Evolutionary conservation across 2,329 filamentous ascomycete genomes (phyloP).

Genomic region (Fusarium brevicatenulatum): DNA sequence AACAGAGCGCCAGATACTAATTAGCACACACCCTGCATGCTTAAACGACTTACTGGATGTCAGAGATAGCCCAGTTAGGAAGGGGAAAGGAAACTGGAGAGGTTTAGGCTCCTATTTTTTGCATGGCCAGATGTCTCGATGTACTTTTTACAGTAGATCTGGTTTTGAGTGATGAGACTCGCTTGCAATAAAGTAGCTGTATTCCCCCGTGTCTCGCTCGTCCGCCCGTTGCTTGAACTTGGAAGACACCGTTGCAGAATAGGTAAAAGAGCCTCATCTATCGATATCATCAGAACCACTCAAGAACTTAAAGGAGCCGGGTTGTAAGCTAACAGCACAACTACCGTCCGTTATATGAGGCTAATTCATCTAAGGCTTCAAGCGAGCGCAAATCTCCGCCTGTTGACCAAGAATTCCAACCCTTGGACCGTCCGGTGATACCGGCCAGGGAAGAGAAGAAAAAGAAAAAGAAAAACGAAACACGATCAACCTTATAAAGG

Average conservation of each 20-base stretch:
- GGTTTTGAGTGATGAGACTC: slow-evolving; percentile 30
- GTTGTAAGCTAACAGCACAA: slow-evolving; percentile 1
- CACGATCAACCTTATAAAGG: slow-evolving; percentile 8
- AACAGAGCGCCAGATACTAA: slow-evolving; percentile 1
- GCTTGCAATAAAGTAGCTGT: slow-evolving; percentile 27
- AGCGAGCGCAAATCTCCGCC: slow-evolving; percentile 39
- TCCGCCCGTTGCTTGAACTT: not conserved
- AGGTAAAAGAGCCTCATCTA: not conserved
- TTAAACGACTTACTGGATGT: slow-evolving; percentile 2
- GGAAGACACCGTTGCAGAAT: not conserved
- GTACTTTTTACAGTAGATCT: slow-evolving; percentile 5
- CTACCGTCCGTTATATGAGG: slow-evolving; percentile 25
- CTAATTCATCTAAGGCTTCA: slow-evolving; percentile 29
- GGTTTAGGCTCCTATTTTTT: slow-evolving; percentile 17
- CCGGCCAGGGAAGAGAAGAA: slow-evolving; percentile 7
- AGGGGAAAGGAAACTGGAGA: slow-evolving; percentile 9
- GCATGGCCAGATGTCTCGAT: slow-evolving; percentile 15
- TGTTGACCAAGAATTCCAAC: slow-evolving; percentile 23
- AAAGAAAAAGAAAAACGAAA: slow-evolving; percentile 23
- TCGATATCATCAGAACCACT: slow-evolving; percentile 8
- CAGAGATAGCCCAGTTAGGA: slow-evolving; percentile 10
- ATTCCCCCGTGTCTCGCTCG: not conserved
- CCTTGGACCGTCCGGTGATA: slow-evolving; percentile 20
- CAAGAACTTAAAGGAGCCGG: not conserved
- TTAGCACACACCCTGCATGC: slow-evolving; percentile 12